Percentiles rank a stretch among this genome's conserved stretches.
Conservation (phyloP, 768 basidiomycete species). For the Leucogyrophana mollusca region DNA sequence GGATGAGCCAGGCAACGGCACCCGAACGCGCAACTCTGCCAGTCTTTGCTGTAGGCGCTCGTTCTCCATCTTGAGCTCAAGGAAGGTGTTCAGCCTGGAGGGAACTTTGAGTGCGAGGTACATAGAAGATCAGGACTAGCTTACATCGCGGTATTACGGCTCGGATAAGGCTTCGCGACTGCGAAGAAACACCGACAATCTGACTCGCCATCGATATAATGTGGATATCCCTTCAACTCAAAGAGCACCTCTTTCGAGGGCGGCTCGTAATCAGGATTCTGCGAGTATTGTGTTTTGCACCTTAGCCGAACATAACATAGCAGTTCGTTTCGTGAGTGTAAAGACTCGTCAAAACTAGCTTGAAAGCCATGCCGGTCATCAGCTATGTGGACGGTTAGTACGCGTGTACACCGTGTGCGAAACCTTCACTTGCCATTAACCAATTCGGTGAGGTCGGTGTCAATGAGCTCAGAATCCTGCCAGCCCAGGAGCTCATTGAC, state of each 20-base stretch:
- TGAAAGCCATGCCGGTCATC: conserved; percentile 53
- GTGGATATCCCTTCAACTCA: conserved; percentile 68
- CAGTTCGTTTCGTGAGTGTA: conserved; percentile 50
- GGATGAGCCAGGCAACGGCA: conserved; percentile 13
- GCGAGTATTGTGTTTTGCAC: conserved; percentile 36
- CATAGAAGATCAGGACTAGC: conserved; percentile 13
- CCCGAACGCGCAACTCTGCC: conserved; percentile 36
- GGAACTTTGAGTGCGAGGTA: not conserved
- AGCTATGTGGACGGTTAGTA: conserved; percentile 33
- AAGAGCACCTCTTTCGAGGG: conserved; percentile 55
- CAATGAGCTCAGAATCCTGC: conserved; percentile 70
- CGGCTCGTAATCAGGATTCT: conserved; percentile 17
- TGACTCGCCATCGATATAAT: conserved; percentile 37
- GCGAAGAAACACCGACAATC: conserved; percentile 67
- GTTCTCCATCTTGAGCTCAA: conserved; percentile 89
- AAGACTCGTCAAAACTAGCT: conserved; percentile 51
- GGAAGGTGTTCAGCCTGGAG: conserved; percentile 61
- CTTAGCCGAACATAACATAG: conserved; percentile 61
- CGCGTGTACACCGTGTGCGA: conserved; percentile 3
- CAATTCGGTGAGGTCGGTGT: conserved; percentile 61
- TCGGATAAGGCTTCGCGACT: conserved; percentile 76
- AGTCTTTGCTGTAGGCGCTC: conserved; percentile 70
- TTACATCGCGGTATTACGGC: conserved; percentile 68
- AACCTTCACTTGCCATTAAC: conserved; percentile 53
- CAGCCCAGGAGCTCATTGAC: conserved; percentile 76